phyloP scores from a whole-genome alignment of 495 filamentous ascomycete species.

The Annulohypoxylon moriforme region DNA sequence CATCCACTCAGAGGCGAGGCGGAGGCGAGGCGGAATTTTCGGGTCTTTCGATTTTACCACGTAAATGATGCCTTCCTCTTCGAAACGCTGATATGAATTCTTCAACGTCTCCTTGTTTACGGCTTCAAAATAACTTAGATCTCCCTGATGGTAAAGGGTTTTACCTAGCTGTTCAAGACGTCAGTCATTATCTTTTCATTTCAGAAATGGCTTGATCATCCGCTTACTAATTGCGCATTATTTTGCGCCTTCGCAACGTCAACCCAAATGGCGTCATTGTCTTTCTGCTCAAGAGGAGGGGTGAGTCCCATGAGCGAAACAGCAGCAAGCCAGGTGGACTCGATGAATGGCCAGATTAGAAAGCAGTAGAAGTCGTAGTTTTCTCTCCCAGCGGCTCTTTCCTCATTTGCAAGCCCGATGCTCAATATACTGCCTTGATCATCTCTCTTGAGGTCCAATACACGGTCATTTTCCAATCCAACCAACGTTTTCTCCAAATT shows the following conservation, averaged over 20 bases:
- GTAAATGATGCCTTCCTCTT: conserved; percentile 88
- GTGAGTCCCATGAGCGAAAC: conserved; percentile 87
- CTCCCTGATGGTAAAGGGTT: conserved; percentile 96
- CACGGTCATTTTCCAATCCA: conserved; percentile 80
- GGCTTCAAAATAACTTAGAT: conserved; percentile 95
- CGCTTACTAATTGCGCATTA: conserved; percentile 79
- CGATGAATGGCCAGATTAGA: conserved; percentile 97
- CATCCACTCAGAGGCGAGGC: conserved; percentile 81
- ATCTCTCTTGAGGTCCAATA: conserved; percentile 76
- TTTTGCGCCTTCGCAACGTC: conserved; percentile 81
- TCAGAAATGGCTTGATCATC: neutral
- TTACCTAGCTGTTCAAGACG: conserved; percentile 78
- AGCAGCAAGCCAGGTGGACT: conserved; percentile 89
- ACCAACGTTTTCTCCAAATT: conserved; percentile 84
- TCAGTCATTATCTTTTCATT: conserved; percentile 39
- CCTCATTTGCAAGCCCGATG: conserved; percentile 78
- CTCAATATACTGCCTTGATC: conserved; percentile 65
- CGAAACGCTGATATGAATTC: conserved; percentile 88
- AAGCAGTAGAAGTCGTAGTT: conserved; percentile 99
- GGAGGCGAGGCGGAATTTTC: conserved; percentile 67
- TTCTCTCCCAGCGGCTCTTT: conserved; percentile 82
- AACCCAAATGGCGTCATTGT: conserved; percentile 74
- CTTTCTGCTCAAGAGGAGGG: conserved; percentile 69
- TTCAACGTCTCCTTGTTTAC: conserved; percentile 98
- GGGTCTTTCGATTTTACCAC: conserved; percentile 72